Base-by-base conservation (phyloP, 164 flowering plant genomes). In the Vitis riparia region DNA sequence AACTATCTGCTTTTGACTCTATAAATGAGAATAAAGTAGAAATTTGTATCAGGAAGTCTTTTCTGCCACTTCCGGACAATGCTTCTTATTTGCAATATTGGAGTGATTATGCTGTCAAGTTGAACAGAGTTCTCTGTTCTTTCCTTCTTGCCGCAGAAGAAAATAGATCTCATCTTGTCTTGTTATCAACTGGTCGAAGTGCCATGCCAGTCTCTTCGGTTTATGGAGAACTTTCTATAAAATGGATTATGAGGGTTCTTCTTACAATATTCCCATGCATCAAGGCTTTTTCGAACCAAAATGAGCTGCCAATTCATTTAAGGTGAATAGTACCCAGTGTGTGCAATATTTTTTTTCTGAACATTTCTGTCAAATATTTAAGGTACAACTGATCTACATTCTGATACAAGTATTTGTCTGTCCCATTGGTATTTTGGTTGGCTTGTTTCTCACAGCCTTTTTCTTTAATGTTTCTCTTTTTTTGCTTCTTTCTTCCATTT, bases 231-330 rank as follows among this genome's bases (percentile, higher is more conserved):
- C 92, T 95, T 75, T 89, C 94, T 15, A 76, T 91, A 55, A 95
- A 87, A 80, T 95, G 98, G 98, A 62, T 86, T 72, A 64, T 89
- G 80, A 90, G 90, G 83, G 93, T 91, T 81, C 96, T 95, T 68
- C 79, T 77, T 62, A 80, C 83, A 23, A 84, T 90, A 59, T 95
- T 93, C 71, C 95, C 96, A 4, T 91, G 92, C 81, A 83, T 95
- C 47, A 91, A 83, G 85, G 99, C 97, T 72, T 91, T 91, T 68
- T 82, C 89, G 47, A 82, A 76, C 81, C 88, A 85, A 69, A 86
- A 76, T 79, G 87, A 82, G 70, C 77, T 93, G 64, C 97, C 94
- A 67, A 74, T 58, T 63, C 81, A 90, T 79, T 76, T 89, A 74
- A 89, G 97, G 99, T 95, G 70, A 79, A 48, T 27, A 8, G 32